Evolutionary conservation across 805 yeast species (phyloP), one percentile per base, ranked within the genome.

Genomic region (Saccharomycopsis javanensis): DNA sequence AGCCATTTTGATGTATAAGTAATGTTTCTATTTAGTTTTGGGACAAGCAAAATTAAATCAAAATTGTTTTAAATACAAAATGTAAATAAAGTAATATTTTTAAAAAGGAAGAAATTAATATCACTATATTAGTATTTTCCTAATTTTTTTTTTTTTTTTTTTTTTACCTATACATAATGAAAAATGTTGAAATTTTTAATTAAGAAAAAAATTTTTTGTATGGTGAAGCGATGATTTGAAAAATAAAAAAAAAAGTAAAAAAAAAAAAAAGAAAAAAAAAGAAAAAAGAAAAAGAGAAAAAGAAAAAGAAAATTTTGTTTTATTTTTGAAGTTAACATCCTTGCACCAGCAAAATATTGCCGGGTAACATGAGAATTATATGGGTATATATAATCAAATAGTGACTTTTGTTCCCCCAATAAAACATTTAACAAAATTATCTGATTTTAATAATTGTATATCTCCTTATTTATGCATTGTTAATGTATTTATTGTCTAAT

Each of bases 1-100:
- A 85, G 91, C 88, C 91, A 85, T 85, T 76, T 76, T 78, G 66
- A 25, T 37, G 23, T 20, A 20, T 42, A 13, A 8, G 18, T 42
- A 42, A 5, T 42, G n/a, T 42, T 42, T 42, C 48, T 42, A 25
- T 42, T 42, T 42, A 42, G 25, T 42, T 16, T 18, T 5, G 4
- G 8, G 25, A 20, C 15, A 23, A 11, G 5, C 23, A 20, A 42
- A 42, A 16, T 6, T 11, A 33, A 13, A 33, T 4, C 15, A 11
- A 33, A 33, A 7, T 33, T 33, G 10, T 11, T 4, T 33, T n/a
- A 7, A 33, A 13, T 33, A 11, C 35, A 11, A 33, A 37, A 3
- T 16, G 18, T 2, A 16, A 37, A 37, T 6, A 18, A 37, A 37
- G n/a, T n/a, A n/a, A n/a, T n/a, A n/a, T n/a, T n/a, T n/a, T n/a